phyloP scores from a whole-genome alignment of 1,139 yeast species.

The Scheffersomyces segobiensis region DNA sequence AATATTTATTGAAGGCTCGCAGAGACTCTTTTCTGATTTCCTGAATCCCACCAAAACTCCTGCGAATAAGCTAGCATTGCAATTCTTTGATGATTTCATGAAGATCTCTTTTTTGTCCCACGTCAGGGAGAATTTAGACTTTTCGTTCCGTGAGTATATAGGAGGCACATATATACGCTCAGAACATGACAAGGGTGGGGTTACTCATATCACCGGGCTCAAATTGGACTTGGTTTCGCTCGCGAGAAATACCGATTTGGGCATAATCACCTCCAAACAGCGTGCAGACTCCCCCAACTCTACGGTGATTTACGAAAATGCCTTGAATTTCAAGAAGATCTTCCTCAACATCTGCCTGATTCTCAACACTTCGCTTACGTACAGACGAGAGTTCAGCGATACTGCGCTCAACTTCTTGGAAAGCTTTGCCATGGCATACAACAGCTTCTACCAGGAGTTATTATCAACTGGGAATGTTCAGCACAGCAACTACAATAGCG shows the following conservation, averaged over 20 bases:
- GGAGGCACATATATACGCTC: slow-evolving; percentile 18
- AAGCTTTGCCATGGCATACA: slow-evolving; percentile 32
- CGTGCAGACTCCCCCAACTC: slow-evolving; percentile 1
- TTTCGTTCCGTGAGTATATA: slow-evolving; percentile 30
- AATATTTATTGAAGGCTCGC: slow-evolving; percentile 54
- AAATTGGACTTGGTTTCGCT: slow-evolving; percentile 21
- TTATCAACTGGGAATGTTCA: slow-evolving; percentile 17
- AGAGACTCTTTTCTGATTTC: slow-evolving; percentile 24
- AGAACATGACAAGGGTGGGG: slow-evolving; percentile 5
- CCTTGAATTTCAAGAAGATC: slow-evolving; percentile 54
- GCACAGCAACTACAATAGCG: slow-evolving; percentile 12
- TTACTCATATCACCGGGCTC: slow-evolving; percentile 14
- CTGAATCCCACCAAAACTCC: slow-evolving; percentile 9
- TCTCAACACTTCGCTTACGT: slow-evolving; percentile 62
- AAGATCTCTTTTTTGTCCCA: slow-evolving; percentile 61
- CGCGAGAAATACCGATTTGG: background rate
- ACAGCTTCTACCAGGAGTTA: slow-evolving; percentile 31
- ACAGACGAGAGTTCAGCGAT: slow-evolving; percentile 51
- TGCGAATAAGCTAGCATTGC: slow-evolving; percentile 28
- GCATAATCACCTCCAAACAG: background rate
- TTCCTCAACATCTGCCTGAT: slow-evolving; percentile 53
- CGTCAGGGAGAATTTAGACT: slow-evolving; percentile 55
- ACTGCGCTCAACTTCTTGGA: slow-evolving; percentile 40
- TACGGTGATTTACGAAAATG: slow-evolving; percentile 43
- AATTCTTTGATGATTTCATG: slow-evolving; percentile 69